A percentile compares a stretch with the other conserved stretches of the same genome.
These are phyloP conservation scores for Lentinus brumalis DNA, from an alignment of 768 basidiomycete species.

Conservation along the genomic window DNA sequence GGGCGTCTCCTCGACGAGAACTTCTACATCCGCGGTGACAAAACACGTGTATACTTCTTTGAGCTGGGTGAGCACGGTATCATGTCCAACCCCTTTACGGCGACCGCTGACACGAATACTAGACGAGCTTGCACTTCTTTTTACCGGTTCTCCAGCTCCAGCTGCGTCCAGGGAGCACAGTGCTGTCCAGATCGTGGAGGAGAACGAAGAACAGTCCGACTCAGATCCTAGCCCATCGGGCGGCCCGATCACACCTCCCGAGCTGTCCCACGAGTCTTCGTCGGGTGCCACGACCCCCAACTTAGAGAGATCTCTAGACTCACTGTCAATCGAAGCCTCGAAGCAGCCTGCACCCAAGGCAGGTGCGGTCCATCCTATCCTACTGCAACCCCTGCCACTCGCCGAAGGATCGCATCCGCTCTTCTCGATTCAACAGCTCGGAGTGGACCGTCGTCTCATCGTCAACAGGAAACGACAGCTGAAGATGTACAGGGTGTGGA, in stretches of 20 bases:
- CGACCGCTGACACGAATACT: neutral
- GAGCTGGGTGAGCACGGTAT: conserved; percentile 60
- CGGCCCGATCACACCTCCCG: neutral
- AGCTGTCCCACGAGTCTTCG: neutral
- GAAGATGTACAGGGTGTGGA: conserved; percentile 98
- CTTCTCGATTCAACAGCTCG: conserved; percentile 82
- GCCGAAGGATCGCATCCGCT: conserved; percentile 51
- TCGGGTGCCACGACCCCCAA: neutral
- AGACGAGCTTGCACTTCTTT: conserved; percentile 82
- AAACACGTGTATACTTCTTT: conserved; percentile 97
- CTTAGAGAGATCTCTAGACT: neutral
- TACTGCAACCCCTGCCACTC: neutral
- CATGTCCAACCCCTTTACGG: neutral
- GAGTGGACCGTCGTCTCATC: conserved; percentile 85
- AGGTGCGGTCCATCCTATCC: conserved; percentile 13
- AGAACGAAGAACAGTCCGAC: conserved; percentile 26
- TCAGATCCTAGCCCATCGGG: neutral
- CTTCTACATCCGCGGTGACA: conserved; percentile 96
- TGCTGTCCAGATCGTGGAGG: conserved; percentile 36
- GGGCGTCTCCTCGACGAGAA: conserved; percentile 89
- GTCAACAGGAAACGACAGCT: conserved; percentile 93
- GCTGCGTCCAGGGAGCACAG: conserved; percentile 33
- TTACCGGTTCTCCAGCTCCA: conserved; percentile 62
- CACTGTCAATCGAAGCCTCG: neutral
- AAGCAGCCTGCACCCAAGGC: neutral